Conservation (phyloP, 306 rosid genomes). For the Lathyrus sativus region DNA sequence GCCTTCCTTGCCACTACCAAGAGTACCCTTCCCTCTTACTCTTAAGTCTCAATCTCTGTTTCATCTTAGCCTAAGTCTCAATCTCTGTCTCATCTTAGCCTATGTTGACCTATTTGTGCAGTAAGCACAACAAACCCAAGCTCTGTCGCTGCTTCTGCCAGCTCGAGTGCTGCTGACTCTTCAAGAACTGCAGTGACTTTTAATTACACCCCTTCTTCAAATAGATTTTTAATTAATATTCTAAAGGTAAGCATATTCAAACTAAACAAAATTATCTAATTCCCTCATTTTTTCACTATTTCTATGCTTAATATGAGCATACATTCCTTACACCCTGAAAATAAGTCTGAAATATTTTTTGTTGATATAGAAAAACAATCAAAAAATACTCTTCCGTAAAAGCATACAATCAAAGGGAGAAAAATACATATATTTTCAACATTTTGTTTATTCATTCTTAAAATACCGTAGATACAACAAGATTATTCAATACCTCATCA, state of each 20-base stretch:
- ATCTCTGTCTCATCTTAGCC: not conserved
- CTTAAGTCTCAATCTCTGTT: not conserved
- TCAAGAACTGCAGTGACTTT: not conserved
- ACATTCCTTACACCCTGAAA: constrained; percentile 7
- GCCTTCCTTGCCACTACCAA: not conserved
- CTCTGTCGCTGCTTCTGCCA: not conserved
- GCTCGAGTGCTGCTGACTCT: constrained; percentile 1
- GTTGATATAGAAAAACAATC: not conserved
- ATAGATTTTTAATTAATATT: not conserved
- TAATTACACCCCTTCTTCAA: constrained; percentile 8
- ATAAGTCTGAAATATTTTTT: constrained; percentile 7
- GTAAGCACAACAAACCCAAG: not conserved
- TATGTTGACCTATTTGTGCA: not conserved
- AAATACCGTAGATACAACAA: constrained; percentile 26
- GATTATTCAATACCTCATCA: constrained; percentile 68
- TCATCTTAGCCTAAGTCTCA: not conserved
- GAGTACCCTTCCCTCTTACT: not conserved
- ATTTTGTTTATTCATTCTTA: constrained; percentile 21
- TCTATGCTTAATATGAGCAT: constrained; percentile 6
- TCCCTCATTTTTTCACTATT: not conserved
- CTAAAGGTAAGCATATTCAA: not conserved
- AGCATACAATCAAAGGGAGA: constrained; percentile 22
- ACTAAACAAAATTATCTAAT: not conserved
- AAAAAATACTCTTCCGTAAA: not conserved
- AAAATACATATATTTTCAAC: constrained; percentile 11